Conservation (phyloP, 371 early-diverging fungal species). For the Rhizopus microsporus region DNA sequence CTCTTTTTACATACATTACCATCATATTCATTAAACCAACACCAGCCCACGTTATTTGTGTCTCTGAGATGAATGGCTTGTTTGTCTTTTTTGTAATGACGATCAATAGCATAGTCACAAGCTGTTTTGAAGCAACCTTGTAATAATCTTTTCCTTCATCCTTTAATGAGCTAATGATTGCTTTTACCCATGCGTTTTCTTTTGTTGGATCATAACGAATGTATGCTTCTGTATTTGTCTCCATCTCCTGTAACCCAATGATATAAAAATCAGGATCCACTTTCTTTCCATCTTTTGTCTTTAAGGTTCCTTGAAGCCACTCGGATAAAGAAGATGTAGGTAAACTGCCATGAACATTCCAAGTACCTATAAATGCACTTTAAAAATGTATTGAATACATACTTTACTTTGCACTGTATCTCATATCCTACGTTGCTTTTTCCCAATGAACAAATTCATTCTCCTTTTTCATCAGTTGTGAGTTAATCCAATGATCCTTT, state of each 20-base stretch:
- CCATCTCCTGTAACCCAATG: slow-evolving; percentile 90
- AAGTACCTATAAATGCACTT: slow-evolving; percentile 84
- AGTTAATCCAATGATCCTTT: slow-evolving; percentile 64
- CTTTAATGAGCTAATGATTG: slow-evolving; percentile 69
- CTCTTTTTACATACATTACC: slow-evolving; percentile 35
- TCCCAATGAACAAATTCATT: slow-evolving; percentile 54
- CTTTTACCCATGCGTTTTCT: slow-evolving; percentile 79
- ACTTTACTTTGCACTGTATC: background rate
- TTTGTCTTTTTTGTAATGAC: slow-evolving; percentile 69
- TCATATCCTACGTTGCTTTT: slow-evolving; percentile 40
- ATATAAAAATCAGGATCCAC: slow-evolving; percentile 71
- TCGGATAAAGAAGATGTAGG: slow-evolving; percentile 58
- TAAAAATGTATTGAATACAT: background rate
- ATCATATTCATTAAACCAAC: slow-evolving; percentile 83
- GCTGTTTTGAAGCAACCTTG: slow-evolving; percentile 74
- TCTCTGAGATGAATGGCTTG: slow-evolving; percentile 56
- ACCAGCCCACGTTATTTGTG: slow-evolving; percentile 64
- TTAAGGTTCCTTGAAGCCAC: slow-evolving; percentile 64
- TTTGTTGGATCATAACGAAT: slow-evolving; percentile 73
- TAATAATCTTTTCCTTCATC: slow-evolving; percentile 47
- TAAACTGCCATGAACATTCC: slow-evolving; percentile 87
- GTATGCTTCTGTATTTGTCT: slow-evolving; percentile 84
- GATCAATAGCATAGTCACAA: slow-evolving; percentile 86
- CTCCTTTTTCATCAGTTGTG: slow-evolving; percentile 56
- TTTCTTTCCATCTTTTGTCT: slow-evolving; percentile 32